phyloP scores from a whole-genome alignment of 768 basidiomycete genomes.

The Tulasnella sp. region DNA sequence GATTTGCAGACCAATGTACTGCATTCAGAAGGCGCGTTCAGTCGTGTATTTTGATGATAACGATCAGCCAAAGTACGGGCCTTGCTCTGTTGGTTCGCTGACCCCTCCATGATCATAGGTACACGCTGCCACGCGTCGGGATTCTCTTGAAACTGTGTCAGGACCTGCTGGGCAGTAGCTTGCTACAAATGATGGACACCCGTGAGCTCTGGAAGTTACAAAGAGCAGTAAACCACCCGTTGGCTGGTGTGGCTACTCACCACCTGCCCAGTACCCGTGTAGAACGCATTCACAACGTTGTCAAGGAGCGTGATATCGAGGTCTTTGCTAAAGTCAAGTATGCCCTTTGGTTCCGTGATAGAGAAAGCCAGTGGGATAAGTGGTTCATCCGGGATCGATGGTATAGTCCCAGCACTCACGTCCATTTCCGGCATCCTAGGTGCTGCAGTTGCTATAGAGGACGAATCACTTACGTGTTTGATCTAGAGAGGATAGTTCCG shows the following conservation, averaged over 20 bases:
- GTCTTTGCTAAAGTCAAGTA: conserved; percentile 71
- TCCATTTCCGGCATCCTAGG: background rate
- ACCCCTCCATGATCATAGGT: conserved; percentile 81
- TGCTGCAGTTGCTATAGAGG: too few species aligned
- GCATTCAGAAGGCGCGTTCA: conserved; percentile 8
- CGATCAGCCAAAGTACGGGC: conserved; percentile 17
- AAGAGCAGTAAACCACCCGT: background rate
- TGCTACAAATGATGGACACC: conserved; percentile 41
- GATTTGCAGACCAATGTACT: conserved; percentile 97
- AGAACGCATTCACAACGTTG: conserved; percentile 86
- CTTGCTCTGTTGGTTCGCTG: conserved; percentile 72
- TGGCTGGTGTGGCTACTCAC: conserved; percentile 33
- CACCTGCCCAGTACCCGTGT: conserved; percentile 73
- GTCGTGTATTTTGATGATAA: background rate
- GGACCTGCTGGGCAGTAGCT: conserved; percentile 85
- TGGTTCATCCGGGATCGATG: background rate
- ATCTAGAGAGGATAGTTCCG: too few species aligned
- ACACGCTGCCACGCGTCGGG: conserved; percentile 97
- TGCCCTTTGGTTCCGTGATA: background rate
- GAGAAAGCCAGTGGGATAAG: background rate
- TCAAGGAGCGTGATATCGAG: conserved; percentile 91
- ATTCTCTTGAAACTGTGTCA: conserved; percentile 94
- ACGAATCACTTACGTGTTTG: too few species aligned
- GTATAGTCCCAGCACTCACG: background rate
- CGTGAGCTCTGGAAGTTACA: background rate